Base-by-base conservation (phyloP, 352 stramenopile genomes). In the Plasmopara muralis region DNA sequence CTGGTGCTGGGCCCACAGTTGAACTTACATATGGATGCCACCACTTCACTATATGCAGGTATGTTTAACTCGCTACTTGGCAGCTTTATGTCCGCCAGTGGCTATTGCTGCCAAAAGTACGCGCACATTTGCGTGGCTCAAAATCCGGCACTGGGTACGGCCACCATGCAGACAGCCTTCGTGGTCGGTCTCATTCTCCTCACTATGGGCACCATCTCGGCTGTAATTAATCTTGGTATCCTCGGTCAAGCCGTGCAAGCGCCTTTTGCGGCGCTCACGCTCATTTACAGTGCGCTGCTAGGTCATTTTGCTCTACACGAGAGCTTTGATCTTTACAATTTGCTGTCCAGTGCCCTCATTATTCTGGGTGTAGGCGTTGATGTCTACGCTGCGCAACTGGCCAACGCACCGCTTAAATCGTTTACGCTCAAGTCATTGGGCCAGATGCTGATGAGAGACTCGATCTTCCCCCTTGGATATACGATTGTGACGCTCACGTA, bases 21-120 rank as follows among this genome's bases (percentile, higher is more conserved):
- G 3, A 25, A 25, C 20, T 25, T 25, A 25, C 20, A 25, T 25
- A 25, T 25, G 20, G 20, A 25, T 25, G 20, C 20, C 20, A 25
- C 20, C 3, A 25, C 20, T 25, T 25, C 20, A 25, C 64, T 89
- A 30, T 89, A 87, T 52, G 74, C 75, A 0, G 76, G 79, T 29
- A 71, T 90, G 39, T 49, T 88, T 49, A 90, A 88, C 62, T 87
- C 77, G 39, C 48, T 90, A 40, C 60, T 90, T 10, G 79, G 79
- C 16, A 86, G 74, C 30, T 90, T 88, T 41, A 62, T 90, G 38
- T 87, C 77, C 4, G 79, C 79, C 37, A 88, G 79, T 33, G 79
- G 79, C 53, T 90, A 90, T 45, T 90, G 77, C 60, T 90, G 79
- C 47, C 79, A 90, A 49, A 90, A 90, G 46, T 77, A 68, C 40